A percentile compares a stretch with the other conserved stretches of the same genome.
These are phyloP conservation scores for Lanzia echinophila DNA, from an alignment of 2,329 filamentous ascomycete genomes.

Conservation along the genomic window DNA sequence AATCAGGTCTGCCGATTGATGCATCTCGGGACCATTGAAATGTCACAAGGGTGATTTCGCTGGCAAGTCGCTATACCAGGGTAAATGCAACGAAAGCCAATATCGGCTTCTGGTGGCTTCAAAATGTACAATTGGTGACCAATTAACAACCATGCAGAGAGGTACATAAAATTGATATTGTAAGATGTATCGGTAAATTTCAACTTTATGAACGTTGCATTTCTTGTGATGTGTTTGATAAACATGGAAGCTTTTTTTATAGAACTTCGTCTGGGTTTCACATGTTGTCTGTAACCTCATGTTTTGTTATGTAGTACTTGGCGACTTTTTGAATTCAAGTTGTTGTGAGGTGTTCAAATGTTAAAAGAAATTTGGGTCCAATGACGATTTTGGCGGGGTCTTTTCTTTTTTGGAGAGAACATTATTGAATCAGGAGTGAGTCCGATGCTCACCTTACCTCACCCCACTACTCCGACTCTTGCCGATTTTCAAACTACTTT, in stretches of 20 bases:
- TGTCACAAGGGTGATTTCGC: not conserved
- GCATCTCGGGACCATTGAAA: slow-evolving; percentile 1
- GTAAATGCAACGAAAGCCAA: not conserved
- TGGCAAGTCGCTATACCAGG: not conserved
- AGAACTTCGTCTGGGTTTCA: not conserved
- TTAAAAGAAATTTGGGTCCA: not conserved
- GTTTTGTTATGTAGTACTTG: not conserved
- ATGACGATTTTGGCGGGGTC: slow-evolving; percentile 10
- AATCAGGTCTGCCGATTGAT: not conserved
- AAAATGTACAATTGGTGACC: not conserved
- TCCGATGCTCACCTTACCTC: not conserved
- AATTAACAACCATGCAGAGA: too few relatives aligned
- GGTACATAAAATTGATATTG: too few relatives aligned
- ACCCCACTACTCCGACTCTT: slow-evolving; percentile 2
- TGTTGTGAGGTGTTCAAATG: not conserved
- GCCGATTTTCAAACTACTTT: slow-evolving; percentile 6
- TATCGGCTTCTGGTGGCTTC: too few relatives aligned
- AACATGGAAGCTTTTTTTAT: not conserved
- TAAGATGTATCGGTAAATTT: too few relatives aligned
- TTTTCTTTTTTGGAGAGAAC: not conserved
- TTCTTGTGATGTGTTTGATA: not conserved
- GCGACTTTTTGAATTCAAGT: too few relatives aligned
- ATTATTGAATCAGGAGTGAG: too few relatives aligned
- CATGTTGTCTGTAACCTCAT: too few relatives aligned
- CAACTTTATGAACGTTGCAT: not conserved